Conservation (phyloP, 371 early-diverging fungal species). For the Circinella minor region DNA sequence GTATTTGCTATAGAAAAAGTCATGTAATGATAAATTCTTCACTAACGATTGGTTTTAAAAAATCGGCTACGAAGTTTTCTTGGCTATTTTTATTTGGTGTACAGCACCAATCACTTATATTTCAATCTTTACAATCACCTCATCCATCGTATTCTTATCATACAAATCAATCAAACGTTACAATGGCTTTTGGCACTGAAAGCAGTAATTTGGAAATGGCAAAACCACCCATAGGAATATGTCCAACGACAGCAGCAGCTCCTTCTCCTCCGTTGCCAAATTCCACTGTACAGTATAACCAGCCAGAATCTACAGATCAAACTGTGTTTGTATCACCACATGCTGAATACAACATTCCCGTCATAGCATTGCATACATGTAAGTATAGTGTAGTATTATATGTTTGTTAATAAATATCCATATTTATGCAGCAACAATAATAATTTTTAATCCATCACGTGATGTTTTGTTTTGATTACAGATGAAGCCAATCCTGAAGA, state of each 20-base stretch:
- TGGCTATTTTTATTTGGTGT: slow-evolving; percentile 45
- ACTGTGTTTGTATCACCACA: slow-evolving; percentile 40
- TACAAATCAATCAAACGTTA: slow-evolving; percentile 11
- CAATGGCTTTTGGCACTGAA: neutral
- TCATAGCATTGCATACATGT: slow-evolving; percentile 48
- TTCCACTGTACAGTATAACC: slow-evolving; percentile 1
- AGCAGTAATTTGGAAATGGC: neutral
- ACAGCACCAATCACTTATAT: slow-evolving; percentile 24
- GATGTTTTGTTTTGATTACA: slow-evolving; percentile 11
- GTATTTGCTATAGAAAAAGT: slow-evolving; percentile 12
- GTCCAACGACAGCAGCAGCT: neutral
- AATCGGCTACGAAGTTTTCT: slow-evolving; percentile 21
- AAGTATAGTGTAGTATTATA: slow-evolving; percentile 18
- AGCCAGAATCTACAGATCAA: slow-evolving; percentile 16
- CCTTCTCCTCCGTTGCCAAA: neutral
- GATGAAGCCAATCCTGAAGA: slow-evolving; percentile 85
- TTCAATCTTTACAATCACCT: slow-evolving; percentile 5
- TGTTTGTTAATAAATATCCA: neutral
- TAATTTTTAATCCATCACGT: too few species aligned
- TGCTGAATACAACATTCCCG: slow-evolving; percentile 40
- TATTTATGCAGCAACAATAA: neutral
- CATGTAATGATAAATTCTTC: too few species aligned
- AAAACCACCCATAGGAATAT: neutral
- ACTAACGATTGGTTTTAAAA: too few species aligned
- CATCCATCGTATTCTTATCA: slow-evolving; percentile 8